Evolutionary conservation across 805 yeast species (phyloP), one percentile per base, ranked within the genome.

Genomic region (Wickerhamomyces subpelliculosus): DNA sequence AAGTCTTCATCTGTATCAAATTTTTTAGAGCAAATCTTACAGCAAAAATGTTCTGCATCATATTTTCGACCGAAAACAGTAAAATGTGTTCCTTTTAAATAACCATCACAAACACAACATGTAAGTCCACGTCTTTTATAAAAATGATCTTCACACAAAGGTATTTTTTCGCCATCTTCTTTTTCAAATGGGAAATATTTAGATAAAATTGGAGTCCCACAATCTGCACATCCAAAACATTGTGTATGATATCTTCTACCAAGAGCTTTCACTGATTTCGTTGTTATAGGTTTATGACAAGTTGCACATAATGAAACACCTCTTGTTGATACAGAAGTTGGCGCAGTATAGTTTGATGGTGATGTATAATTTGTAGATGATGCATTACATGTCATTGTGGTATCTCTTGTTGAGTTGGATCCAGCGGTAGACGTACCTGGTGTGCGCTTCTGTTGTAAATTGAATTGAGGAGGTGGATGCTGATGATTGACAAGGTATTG

Each of bases 41-140:
- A 94, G 39, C 86, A 84, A 61, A 94, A 93, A 61, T 93, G 98
- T 49, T 93, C 96, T 37, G 90, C 80, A 54, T 93, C 97, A 58
- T 87, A 93, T 54, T 90, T 84, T 49, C 80, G 78, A 11, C 95
- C 95, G 51, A 89, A 73, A 0, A 97, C 97, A 1, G 96, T 89
- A 41, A 89, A 88, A 61, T 90, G 90, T 2, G 95, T 84, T 0
- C 97, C 97, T 49, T 96, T 65, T 36, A 94, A 68, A 4, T 96
- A 95, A 20, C 73, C 75, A 46, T 85, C 76, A 63, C 99, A 93
- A 14, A 78, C 84, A 53, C 72, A 74, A 55, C 99, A 93, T n/a
- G 93, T 74, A 36, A 93, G 70, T 40, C 85, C 84, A 40, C 88
- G 73, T 48, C 95, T 74, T 55, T 75, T 79, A 66, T 93, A 93